Evolutionary conservation across 129 eudicot genomes (phyloP), one percentile per base, ranked within the genome.

Genomic region (Artemisia argyi): DNA sequence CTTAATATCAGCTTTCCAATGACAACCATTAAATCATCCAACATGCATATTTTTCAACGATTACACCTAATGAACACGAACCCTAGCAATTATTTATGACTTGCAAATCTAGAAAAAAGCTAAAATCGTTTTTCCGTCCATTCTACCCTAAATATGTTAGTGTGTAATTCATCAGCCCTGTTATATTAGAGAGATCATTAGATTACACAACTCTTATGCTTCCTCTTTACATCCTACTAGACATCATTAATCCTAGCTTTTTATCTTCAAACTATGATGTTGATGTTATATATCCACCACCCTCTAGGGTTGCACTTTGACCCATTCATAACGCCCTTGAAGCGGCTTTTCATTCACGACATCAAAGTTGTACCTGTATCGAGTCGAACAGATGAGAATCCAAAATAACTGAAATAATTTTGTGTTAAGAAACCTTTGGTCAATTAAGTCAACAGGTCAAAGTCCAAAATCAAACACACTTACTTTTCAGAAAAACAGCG

Each of bases 261-360:
- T 74, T 72, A 47, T 60, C 78, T 74, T 68, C 77, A 72, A 75
- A 42, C 44, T 76, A 51, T 42, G 30, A 62, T 55, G 51, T 35
- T 68, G 54, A 69, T 54, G 67, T 70, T 44, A 54, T 62, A 57
- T 30, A 60, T 68, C 63, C 76, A 51, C 61, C 64, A 56, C 72
- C 72, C 60, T 65, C 78, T 79, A 81, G 3, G 86, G 84, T 57
- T 72, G 78, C 65, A 94, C 83, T 71, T 76, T 79, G 73, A 87
- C 97, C 98, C 98, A 94, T 56, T 94, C 95, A 3, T 83, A 93
- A 42, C 95, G 90, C 39, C 98, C 98, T 0, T 89, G 84, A 67
- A 93, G 95, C 44, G 98, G 96, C 66, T 82, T 4, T 68, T 93
- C 98, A 69, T 84, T 87, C 84, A 77, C 83, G 0, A 89, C 75